Base-by-base conservation (phyloP, 2,329 filamentous ascomycete species). In the Cercospora canescens region DNA sequence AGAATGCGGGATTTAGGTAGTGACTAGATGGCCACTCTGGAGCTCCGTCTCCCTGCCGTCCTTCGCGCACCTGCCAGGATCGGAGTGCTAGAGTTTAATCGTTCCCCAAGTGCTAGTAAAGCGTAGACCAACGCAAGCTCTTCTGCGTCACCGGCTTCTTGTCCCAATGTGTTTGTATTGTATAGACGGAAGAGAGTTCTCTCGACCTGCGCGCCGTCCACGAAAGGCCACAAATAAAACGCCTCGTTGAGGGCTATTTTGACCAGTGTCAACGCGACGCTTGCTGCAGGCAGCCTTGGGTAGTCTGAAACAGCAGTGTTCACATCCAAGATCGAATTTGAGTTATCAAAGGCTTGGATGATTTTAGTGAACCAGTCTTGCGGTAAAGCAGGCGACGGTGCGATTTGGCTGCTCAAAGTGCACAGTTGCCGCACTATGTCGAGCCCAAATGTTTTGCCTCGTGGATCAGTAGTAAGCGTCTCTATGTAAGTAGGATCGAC, bases 381-480 rank as follows among this genome's bases (percentile, higher is more conserved):
- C 8, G 26, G 56, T n/a, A 21, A 54, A 18, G 18, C 35, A 16
- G 50, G 61, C 41, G 39, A 56, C 9, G 26, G 35, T 24, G 21
- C 55, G 26, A 64, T 52, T 21, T 58, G 57, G 48, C 63, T 64
- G 59, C 66, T 67, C 30, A 66, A 64, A 39, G 66, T 69, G 45
- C 55, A 66, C 11, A 70, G 60, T 39, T 69, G 69, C 8, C 69
- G 68, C 9, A 71, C 60, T 11, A 71, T 30, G 41, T 71, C 69
- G 14, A 65, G 58, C 4, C 69, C 69, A 32, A 64, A 68, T 2
- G 64, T 52, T 48, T 68, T 71, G 6, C 66, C 69, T 18, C 66
- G 66, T 21, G 69, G 69, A 56, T 70, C 69, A 8, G 52, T 63
- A 26, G 69, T 69, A 18, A 70, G 62, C 6, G 65, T 70, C 18